These are phyloP conservation scores for Backusella tarrabulga DNA, from an alignment of 192 early-diverging fungal species.

Conservation along the genomic window DNA sequence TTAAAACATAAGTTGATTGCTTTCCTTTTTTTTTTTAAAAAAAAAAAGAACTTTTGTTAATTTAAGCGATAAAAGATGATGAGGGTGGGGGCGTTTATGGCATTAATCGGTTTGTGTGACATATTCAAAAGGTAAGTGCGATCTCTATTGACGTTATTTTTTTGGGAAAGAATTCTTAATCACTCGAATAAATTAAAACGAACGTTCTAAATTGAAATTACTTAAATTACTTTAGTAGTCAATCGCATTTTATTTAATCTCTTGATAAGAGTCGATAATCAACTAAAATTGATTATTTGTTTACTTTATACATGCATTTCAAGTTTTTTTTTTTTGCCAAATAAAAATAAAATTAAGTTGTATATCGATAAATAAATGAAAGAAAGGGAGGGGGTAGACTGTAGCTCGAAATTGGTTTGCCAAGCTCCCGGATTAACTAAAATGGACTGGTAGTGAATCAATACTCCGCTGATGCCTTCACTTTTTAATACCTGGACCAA, in stretches of 20 bases:
- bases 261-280: not conserved
- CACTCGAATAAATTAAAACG: not conserved
- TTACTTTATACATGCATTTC: not conserved
- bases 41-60: not conserved
- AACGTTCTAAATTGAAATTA: not conserved
- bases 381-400: not conserved
- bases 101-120: not conserved
- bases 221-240: not conserved
- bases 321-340: not conserved
- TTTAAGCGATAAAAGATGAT: not conserved
- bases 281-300: not conserved
- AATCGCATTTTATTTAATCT: not conserved
- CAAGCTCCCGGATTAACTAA: not conserved
- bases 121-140: not conserved
- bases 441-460: not conserved
- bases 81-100: not conserved
- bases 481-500: not conserved
- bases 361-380: not conserved
- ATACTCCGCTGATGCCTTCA: not conserved
- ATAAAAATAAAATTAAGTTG: not conserved
- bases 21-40: not conserved
- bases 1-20: not conserved
- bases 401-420: not conserved
- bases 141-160: not conserved
- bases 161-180: not conserved